A percentile compares a stretch with the other conserved stretches of the same genome.
These are phyloP conservation scores for Sporothrix euskadiensis DNA, from an alignment of 2,329 filamentous ascomycete genomes.

Conservation along the genomic window DNA sequence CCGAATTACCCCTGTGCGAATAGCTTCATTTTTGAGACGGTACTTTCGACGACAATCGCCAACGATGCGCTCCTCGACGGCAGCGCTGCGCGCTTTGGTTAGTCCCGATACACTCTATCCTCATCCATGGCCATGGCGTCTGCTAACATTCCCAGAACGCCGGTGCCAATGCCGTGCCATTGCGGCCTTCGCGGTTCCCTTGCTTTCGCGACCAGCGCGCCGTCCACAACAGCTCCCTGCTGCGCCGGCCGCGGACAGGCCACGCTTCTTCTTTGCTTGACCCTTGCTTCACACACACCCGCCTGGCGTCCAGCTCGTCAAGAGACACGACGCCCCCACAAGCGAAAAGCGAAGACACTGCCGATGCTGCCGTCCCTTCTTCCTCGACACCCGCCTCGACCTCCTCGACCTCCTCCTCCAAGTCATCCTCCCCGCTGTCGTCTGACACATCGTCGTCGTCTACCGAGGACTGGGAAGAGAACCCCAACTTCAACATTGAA, in stretches of 20 bases:
- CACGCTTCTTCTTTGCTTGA: neutral
- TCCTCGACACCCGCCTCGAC: slow-evolving; percentile 7
- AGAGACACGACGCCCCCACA: neutral
- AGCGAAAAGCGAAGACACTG: neutral
- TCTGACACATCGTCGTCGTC: slow-evolving; percentile 31
- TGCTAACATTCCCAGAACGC: slow-evolving; percentile 18
- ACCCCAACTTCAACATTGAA: slow-evolving; percentile 68
- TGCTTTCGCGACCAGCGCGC: neutral
- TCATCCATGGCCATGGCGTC: neutral
- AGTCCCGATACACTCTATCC: neutral
- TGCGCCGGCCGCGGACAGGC: slow-evolving; percentile 11
- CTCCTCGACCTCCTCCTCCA: slow-evolving; percentile 31
- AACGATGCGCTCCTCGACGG: slow-evolving; percentile 24
- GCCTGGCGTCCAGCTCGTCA: slow-evolving; percentile 18
- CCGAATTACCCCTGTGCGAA: neutral
- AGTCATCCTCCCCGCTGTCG: slow-evolving; percentile 31
- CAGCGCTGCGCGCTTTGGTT: slow-evolving; percentile 29
- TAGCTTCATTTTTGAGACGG: neutral
- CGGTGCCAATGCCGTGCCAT: slow-evolving; percentile 16
- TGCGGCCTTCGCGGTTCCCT: neutral
- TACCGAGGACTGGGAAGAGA: slow-evolving; percentile 68
- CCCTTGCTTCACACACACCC: neutral
- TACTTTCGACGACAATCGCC: neutral
- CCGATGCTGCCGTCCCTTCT: slow-evolving; percentile 9
- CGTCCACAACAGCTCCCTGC: slow-evolving; percentile 9